Percentiles rank a stretch among this genome's conserved stretches.
Evolutionary conservation across 2,329 filamentous ascomycete genomes (phyloP).

Genomic region (Sarocladiaceae sp.): DNA sequence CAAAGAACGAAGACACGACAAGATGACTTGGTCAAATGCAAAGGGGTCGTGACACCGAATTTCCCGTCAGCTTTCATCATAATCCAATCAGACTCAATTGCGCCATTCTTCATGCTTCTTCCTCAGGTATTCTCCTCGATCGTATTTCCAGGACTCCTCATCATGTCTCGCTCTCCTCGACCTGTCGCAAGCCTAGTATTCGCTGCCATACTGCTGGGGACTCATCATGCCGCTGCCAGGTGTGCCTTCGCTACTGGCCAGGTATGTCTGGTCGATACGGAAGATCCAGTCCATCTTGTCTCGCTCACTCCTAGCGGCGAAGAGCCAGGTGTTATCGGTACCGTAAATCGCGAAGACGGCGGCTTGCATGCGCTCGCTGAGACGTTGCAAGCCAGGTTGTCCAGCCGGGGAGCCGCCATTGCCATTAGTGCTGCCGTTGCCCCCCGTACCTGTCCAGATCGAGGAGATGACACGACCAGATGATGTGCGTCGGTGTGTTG

Average conservation of each 20-base stretch:
- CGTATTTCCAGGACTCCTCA: not conserved
- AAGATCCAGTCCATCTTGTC: slow-evolving; percentile 98
- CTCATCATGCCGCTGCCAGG: slow-evolving; percentile 32
- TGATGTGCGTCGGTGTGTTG: slow-evolving; percentile 43
- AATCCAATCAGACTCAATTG: slow-evolving; percentile 6
- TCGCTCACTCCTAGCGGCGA: slow-evolving; percentile 80
- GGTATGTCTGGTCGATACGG: slow-evolving; percentile 79
- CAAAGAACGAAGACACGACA: not conserved
- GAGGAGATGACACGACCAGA: slow-evolving; percentile 52
- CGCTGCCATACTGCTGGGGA: slow-evolving; percentile 25
- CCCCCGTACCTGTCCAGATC: slow-evolving; percentile 46
- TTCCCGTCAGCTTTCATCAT: not conserved
- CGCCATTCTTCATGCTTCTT: slow-evolving; percentile 10
- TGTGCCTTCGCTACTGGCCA: slow-evolving; percentile 41
- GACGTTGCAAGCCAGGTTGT: slow-evolving; percentile 42
- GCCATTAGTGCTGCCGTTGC: slow-evolving; percentile 23
- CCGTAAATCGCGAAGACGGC: slow-evolving; percentile 94
- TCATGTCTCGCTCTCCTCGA: no score
- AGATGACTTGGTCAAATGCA: not conserved
- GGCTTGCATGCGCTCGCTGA: slow-evolving; percentile 56
- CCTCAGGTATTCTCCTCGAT: not conserved
- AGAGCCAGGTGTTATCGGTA: slow-evolving; percentile 91
- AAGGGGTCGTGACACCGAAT: not conserved
- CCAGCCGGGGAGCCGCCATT: slow-evolving; percentile 16
- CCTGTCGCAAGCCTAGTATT: no score